Evolutionary conservation across 2,329 filamentous ascomycete genomes (phyloP), one percentile per base, ranked within the genome.

Genomic region (Ophiostoma sp.): DNA sequence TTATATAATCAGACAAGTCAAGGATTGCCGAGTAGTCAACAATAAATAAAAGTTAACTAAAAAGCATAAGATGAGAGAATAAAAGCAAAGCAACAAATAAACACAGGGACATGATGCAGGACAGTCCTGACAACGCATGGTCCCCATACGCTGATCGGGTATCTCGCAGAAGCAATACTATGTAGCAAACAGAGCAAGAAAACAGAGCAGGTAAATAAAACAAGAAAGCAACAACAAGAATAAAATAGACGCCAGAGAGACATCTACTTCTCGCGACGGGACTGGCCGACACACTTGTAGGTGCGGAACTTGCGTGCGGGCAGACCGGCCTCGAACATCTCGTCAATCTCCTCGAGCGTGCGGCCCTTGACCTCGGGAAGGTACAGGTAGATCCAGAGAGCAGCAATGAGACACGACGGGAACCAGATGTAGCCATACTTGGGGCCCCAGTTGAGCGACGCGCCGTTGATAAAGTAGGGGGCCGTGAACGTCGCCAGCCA

Each of bases 401-500:
- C 78, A 2, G 77, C 75, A 64, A 78, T 72, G 13, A 73, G 68
- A 69, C 79, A 80, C 3, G 77, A 77, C 1, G 78, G 79, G 5
- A 77, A 80, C 85, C 85, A 87, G 69, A 87, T 85, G 73, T 84
- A 87, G 1, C 85, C 82, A 68, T 87, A 87, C 71, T 83, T 83
- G 0, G 85, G 85, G 0, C 85, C 85, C 85, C 85, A 88, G 73
- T 84, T 82, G 54, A 88, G 76, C 0, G 82, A 76, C 17, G 78
- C 76, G 0, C 83, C 83, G 72, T 87, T 87, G 76, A 88, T 87
- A 73, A 87, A 87, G 74, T 87, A 87, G 0, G 85, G 85, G 1
- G 85, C 84, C 0, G 85, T 87, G 73, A 87, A 87, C 0, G 84
- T 86, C 0, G 84, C 83, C 7, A 85, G 78, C 85, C 85, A 87